Percentiles rank a stretch among this genome's conserved stretches.
phyloP scores from a whole-genome alignment of 2,329 filamentous ascomycete genomes.

The Fusarium sp. region DNA sequence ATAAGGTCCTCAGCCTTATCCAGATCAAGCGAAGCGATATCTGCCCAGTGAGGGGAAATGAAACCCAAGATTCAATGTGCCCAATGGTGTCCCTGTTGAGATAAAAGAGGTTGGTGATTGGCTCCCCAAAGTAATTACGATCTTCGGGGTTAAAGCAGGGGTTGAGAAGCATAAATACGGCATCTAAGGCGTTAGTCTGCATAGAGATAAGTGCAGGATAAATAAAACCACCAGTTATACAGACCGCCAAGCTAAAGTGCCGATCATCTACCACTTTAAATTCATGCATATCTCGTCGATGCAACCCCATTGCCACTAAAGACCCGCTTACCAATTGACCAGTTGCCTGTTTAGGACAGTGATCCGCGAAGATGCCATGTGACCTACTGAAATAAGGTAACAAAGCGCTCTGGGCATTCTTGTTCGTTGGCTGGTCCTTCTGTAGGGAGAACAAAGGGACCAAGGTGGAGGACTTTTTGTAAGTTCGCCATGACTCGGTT shows the following conservation, averaged over 20 bases:
- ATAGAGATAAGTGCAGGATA: neutral
- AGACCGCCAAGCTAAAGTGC: neutral
- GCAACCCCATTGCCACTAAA: neutral
- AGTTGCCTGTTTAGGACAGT: constrained; percentile 8
- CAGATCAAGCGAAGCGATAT: neutral
- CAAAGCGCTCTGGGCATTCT: neutral
- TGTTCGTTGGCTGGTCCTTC: neutral
- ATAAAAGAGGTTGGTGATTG: neutral
- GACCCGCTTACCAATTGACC: neutral
- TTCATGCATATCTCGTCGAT: constrained; percentile 7
- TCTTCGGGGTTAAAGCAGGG: neutral
- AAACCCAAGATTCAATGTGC: neutral
- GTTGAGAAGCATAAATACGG: neutral
- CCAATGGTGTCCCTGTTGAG: neutral
- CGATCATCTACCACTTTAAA: constrained; percentile 15
- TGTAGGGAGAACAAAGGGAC: neutral
- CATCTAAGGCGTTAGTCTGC: neutral
- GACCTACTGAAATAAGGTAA: neutral
- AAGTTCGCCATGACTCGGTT: neutral
- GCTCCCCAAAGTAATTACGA: neutral
- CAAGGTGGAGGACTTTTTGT: neutral
- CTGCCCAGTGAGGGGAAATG: neutral
- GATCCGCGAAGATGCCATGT: neutral
- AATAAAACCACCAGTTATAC: constrained; percentile 6
- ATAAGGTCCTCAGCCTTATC: neutral